Conservation (phyloP, 1,139 yeast genomes). For the Suhomyces coccinellae region DNA sequence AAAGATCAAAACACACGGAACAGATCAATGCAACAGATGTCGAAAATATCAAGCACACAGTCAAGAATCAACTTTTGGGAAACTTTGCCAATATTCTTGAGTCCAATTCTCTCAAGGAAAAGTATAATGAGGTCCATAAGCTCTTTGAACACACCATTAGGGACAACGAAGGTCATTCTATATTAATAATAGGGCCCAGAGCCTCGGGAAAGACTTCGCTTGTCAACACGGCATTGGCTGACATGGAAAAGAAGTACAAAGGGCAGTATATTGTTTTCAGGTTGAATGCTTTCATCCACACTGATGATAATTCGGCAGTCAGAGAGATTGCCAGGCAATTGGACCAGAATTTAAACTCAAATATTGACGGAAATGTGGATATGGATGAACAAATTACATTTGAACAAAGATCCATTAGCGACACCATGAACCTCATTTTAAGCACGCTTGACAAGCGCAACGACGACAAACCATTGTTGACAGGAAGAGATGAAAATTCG, state of each 20-base stretch:
- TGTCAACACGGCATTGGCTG: conserved; percentile 55
- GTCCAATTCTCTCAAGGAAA: conserved; percentile 27
- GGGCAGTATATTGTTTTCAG: conserved; percentile 60
- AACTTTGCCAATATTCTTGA: conserved; percentile 19
- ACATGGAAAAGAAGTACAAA: conserved; percentile 38
- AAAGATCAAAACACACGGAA: background rate
- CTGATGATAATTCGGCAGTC: conserved; percentile 76
- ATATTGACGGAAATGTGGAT: conserved; percentile 17
- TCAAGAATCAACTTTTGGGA: conserved; percentile 25
- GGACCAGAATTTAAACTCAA: conserved; percentile 43
- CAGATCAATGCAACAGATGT: conserved; percentile 13
- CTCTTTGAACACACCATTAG: conserved; percentile 65
- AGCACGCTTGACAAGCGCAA: conserved; percentile 30
- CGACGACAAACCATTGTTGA: conserved; percentile 11
- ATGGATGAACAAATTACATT: conserved; percentile 25
- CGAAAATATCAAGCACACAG: conserved; percentile 16
- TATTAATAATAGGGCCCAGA: conserved; percentile 76
- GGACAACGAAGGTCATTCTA: conserved; percentile 79
- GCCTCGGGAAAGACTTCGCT: conserved; percentile 74
- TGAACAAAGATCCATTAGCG: conserved; percentile 42
- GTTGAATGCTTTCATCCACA: conserved; percentile 70
- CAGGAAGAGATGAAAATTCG: conserved; percentile 2
- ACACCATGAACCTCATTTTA: conserved; percentile 42
- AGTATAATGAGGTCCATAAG: conserved; percentile 50
- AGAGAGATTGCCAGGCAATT: conserved; percentile 85